Percentiles rank a stretch among this genome's conserved stretches.
Conservation (phyloP, 2,329 filamentous ascomycete genomes). For the Venturia nashicola region DNA sequence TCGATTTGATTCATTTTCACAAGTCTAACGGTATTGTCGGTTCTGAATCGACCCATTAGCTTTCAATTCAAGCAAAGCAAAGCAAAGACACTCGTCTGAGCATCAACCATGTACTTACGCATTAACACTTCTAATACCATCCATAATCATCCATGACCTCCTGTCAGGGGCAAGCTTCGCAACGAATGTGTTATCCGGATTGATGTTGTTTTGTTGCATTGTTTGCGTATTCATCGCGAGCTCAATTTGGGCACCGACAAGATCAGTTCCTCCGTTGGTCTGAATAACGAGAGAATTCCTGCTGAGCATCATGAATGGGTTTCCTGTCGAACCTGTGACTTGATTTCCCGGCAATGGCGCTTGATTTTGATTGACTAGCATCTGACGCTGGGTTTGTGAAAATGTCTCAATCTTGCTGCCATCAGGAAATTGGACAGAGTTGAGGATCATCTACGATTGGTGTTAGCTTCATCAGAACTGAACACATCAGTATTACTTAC, state of each 20-base stretch:
- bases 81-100: too few relatives aligned
- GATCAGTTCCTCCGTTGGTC: conserved; percentile 23
- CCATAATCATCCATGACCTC: conserved; percentile 26
- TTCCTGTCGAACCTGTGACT: conserved; percentile 24
- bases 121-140: conserved; percentile 24
- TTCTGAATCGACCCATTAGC: conserved; percentile 13
- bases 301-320: conserved; percentile 23
- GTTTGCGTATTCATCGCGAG: conserved; percentile 21
- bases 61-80: background rate
- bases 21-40: conserved; percentile 25
- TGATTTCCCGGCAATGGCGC: conserved; percentile 22
- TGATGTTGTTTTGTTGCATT: conserved; percentile 19
- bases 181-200: conserved; percentile 24
- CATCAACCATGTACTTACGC: conserved; percentile 12
- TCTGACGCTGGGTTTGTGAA: conserved; percentile 25
- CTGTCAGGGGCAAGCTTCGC: conserved; percentile 24
- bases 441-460: conserved; percentile 20
- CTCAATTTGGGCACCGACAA: conserved; percentile 24
- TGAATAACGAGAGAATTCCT: conserved; percentile 23
- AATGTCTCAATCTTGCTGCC: conserved; percentile 25
- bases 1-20: conserved; percentile 23
- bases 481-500: conserved; percentile 15
- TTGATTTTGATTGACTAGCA: conserved; percentile 28
- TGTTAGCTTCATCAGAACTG: background rate
- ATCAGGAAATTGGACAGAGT: conserved; percentile 25